phyloP scores from a whole-genome alignment of 768 basidiomycete genomes.

The Rhodotorula babjevae region DNA sequence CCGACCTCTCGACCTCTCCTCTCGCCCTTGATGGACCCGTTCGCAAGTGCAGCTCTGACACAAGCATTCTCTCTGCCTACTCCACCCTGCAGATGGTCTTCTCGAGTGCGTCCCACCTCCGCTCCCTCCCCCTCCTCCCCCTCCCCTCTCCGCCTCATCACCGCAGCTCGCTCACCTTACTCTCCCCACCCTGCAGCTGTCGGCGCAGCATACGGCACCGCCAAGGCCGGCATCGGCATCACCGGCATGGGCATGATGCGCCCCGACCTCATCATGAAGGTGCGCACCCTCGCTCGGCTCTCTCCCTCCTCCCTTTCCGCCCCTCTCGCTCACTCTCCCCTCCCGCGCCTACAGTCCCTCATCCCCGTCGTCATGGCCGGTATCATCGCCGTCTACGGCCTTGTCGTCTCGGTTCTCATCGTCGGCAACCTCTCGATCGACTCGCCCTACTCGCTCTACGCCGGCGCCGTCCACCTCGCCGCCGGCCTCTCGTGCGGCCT shows the following conservation, averaged over 20 bases:
- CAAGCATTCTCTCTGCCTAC: no score
- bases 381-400: constrained; percentile 94
- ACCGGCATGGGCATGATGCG: constrained; percentile 87
- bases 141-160: not conserved
- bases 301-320: not conserved
- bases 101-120: constrained; percentile 64
- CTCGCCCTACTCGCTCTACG: constrained; percentile 37
- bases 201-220: constrained; percentile 92
- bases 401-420: constrained; percentile 92
- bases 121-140: constrained; percentile 14
- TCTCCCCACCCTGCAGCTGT: constrained; percentile 61
- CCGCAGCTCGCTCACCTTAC: not conserved
- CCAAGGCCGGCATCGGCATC: constrained; percentile 95
- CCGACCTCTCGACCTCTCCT: no score
- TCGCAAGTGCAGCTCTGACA: no score
- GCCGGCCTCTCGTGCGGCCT: constrained; percentile 86
- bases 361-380: constrained; percentile 98
- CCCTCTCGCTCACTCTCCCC: not conserved
- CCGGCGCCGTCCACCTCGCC: constrained; percentile 82
- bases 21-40: no score
- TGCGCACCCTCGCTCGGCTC: constrained; percentile 45
- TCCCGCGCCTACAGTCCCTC: constrained; percentile 60
- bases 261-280: constrained; percentile 99
- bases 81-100: constrained; percentile 73
- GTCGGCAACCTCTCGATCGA: constrained; percentile 53